A percentile compares a stretch with the other conserved stretches of the same genome.
phyloP scores from a whole-genome alignment of 306 rosid species.

The Cercis canadensis region DNA sequence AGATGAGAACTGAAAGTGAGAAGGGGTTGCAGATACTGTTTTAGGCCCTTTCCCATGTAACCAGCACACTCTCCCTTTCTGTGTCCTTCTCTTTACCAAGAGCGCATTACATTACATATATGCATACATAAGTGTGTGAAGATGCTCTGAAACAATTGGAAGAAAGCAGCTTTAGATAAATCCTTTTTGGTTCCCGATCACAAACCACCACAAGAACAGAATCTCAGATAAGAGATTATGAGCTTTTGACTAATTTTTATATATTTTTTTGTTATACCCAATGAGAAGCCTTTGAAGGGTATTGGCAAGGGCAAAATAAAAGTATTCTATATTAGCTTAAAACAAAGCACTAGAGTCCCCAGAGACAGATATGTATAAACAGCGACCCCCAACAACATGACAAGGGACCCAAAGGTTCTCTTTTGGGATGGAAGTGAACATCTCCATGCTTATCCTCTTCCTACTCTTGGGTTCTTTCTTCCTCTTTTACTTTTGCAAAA shows the following conservation, averaged over 20 bases:
- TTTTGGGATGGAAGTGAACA: conserved; percentile 66
- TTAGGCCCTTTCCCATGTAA: conserved; percentile 49
- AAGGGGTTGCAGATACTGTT: conserved; percentile 53
- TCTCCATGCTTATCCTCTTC: conserved; percentile 72
- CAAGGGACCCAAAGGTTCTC: conserved; percentile 65
- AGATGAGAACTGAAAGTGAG: conserved; percentile 45
- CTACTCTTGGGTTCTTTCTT: conserved; percentile 31
- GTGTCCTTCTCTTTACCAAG: conserved; percentile 23
- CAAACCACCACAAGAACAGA: conserved; percentile 84
- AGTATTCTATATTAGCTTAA: conserved; percentile 41
- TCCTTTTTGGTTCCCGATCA: conserved; percentile 62
- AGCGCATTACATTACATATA: background rate
- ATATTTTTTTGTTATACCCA: conserved; percentile 27
- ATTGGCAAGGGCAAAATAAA: conserved; percentile 27
- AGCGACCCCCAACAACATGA: conserved; percentile 74
- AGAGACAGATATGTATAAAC: conserved; percentile 54
- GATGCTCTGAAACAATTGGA: conserved; percentile 75
- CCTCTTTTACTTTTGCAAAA: conserved; percentile 23
- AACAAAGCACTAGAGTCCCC: conserved; percentile 49
- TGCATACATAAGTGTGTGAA: conserved; percentile 45
- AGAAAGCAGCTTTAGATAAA: conserved; percentile 70
- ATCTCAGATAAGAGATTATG: conserved; percentile 81
- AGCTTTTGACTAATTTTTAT: conserved; percentile 61
- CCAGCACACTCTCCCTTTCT: conserved; percentile 28
- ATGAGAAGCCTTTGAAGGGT: conserved; percentile 43